Evolutionary conservation across 257 asterid genomes (phyloP).

Genomic region (Rhazya stricta): DNA sequence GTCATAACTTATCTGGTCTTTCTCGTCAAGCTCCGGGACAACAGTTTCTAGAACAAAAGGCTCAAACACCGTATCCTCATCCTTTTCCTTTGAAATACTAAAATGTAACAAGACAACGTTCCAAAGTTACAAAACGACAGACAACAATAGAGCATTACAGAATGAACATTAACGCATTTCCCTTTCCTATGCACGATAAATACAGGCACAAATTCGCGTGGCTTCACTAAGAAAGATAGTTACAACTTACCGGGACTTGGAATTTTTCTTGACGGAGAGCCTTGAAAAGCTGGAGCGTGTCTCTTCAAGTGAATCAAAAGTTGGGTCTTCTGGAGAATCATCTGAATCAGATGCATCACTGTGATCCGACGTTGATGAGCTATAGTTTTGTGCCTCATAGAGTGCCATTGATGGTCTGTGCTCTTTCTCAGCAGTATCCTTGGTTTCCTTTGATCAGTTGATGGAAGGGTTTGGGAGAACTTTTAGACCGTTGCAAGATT

Average conservation of each 20-base stretch:
- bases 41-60: slow-evolving; percentile 15
- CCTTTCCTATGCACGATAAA: background rate
- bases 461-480: background rate
- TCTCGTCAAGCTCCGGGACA: slow-evolving; percentile 35
- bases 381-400: slow-evolving; percentile 9
- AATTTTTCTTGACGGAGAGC: slow-evolving; percentile 42
- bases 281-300: slow-evolving; percentile 42
- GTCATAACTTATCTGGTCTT: slow-evolving; percentile 47
- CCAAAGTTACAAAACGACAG: background rate
- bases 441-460: background rate
- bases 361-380: slow-evolving; percentile 25
- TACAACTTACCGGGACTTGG: slow-evolving; percentile 30
- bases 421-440: background rate
- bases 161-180: background rate
- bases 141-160: background rate
- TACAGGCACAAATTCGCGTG: background rate
- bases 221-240: background rate
- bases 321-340: slow-evolving; percentile 53
- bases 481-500: background rate
- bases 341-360: slow-evolving; percentile 38
- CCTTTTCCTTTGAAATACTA: slow-evolving; percentile 26
- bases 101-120: background rate
- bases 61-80: slow-evolving; percentile 27
- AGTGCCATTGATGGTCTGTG: slow-evolving; percentile 19
- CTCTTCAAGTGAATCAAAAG: slow-evolving; percentile 44